phyloP scores from a whole-genome alignment of 2,329 filamentous ascomycete genomes.

The Tolypocladium endophyticum region DNA sequence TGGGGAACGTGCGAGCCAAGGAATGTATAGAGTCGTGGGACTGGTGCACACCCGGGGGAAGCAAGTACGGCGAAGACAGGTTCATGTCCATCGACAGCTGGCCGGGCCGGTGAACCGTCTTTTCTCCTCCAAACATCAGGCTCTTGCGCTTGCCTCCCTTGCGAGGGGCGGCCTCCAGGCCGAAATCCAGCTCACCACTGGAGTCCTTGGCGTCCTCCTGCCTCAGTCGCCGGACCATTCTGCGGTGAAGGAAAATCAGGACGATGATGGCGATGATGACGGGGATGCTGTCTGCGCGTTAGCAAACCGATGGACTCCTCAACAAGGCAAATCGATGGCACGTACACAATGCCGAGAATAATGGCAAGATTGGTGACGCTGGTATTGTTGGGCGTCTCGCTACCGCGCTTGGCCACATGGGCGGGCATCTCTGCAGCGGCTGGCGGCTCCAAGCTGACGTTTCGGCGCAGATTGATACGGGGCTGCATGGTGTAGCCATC shows the following conservation, averaged over 20 bases:
- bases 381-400: conserved; percentile 45
- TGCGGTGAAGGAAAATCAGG: conserved; percentile 67
- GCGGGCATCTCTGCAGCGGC: background rate
- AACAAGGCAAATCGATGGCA: conserved; percentile 10
- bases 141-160: conserved; percentile 23
- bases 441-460: conserved; percentile 6
- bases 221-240: conserved; percentile 60
- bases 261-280: conserved; percentile 55
- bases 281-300: conserved; percentile 53
- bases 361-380: conserved; percentile 55
- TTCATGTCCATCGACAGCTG: conserved; percentile 65
- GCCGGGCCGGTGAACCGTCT: conserved; percentile 32
- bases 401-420: background rate
- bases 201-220: conserved; percentile 77
- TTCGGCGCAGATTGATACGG: conserved; percentile 14
- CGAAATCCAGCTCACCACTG: conserved; percentile 88
- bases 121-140: conserved; percentile 41
- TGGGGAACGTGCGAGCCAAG: conserved; percentile 63
- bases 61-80: conserved; percentile 77
- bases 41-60: conserved; percentile 69
- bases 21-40: conserved; percentile 84
- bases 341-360: conserved; percentile 60
- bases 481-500: conserved; percentile 14
- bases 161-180: conserved; percentile 49
- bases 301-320: conserved; percentile 5